Conservation (phyloP, 768 basidiomycete genomes). For the Suillus americanus region DNA sequence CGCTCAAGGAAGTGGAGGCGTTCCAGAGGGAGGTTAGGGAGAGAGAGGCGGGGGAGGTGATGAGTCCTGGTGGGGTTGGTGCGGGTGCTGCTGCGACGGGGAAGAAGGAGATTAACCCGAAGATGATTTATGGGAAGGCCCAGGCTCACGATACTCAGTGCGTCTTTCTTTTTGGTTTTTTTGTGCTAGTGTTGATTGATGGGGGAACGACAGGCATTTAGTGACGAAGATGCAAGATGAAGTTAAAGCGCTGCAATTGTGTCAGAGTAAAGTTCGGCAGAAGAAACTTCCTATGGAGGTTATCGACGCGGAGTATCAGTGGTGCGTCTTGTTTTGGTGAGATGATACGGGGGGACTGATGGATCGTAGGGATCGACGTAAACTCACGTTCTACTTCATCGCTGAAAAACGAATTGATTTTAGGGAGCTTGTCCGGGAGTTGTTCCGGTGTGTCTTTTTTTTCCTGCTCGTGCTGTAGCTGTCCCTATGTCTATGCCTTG, state of each 20-base stretch:
- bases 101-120: constrained; percentile 95
- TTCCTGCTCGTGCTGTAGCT: neutral
- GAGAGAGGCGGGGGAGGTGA: constrained; percentile 40
- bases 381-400: constrained; percentile 96
- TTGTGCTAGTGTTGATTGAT: constrained; percentile 5
- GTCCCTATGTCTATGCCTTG: neutral
- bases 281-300: constrained; percentile 99
- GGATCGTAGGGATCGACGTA: constrained; percentile 84
- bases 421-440: constrained; percentile 91
- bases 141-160: constrained; percentile 79
- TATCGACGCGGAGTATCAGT: constrained; percentile 97
- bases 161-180: constrained; percentile 27
- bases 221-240: constrained; percentile 88
- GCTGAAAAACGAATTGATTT: constrained; percentile 96
- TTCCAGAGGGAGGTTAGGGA: constrained; percentile 84
- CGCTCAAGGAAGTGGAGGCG: constrained; percentile 84
- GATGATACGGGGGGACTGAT: neutral
- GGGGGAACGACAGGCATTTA: constrained; percentile 52
- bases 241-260: constrained; percentile 85
- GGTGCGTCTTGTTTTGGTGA: constrained; percentile 48
- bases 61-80: constrained; percentile 46
- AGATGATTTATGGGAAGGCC: constrained; percentile 93
- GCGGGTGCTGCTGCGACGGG: constrained; percentile 32
- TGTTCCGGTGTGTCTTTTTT: constrained; percentile 65
- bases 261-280: constrained; percentile 88